Percentiles rank a stretch among this genome's conserved stretches.
These are phyloP conservation scores for Leccinellum albellum DNA, from an alignment of 768 basidiomycete species.

Conservation along the genomic window DNA sequence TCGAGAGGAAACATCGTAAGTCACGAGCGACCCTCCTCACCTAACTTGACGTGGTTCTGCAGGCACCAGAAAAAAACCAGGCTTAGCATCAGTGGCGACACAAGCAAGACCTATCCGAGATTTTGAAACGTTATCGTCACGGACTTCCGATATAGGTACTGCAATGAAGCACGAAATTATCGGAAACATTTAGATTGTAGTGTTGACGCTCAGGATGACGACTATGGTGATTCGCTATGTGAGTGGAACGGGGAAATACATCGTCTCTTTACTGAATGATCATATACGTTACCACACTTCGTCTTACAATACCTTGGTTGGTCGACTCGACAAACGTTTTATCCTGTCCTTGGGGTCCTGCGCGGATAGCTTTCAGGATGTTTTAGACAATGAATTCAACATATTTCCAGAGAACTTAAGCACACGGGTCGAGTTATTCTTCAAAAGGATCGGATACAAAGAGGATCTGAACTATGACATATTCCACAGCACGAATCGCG, in stretches of 20 bases:
- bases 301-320: constrained; percentile 81
- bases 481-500: constrained; percentile 86
- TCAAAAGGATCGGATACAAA: constrained; percentile 98
- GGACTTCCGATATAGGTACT: constrained; percentile 98
- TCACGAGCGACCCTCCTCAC: background rate
- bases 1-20: too few relatives aligned
- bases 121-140: constrained; percentile 98
- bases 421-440: constrained; percentile 94
- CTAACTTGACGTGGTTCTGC: background rate
- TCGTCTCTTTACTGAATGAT: constrained; percentile 65
- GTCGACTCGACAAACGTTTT: constrained; percentile 98
- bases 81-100: too few relatives aligned
- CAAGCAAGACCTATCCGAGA: constrained; percentile 97
- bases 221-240: constrained; percentile 47
- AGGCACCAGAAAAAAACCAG: constrained; percentile 96
- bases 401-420: constrained; percentile 97
- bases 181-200: constrained; percentile 89
- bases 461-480: constrained; percentile 98
- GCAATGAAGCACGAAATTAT: constrained; percentile 96
- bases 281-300: constrained; percentile 88
- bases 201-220: constrained; percentile 82
- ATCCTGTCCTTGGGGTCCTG: constrained; percentile 99
- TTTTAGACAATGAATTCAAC: constrained; percentile 95
- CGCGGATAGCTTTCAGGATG: constrained; percentile 84
- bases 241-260: background rate